A percentile compares a stretch with the other conserved stretches of the same genome.
Evolutionary conservation across 345 rosid species (phyloP).

Genomic region (Ceriops zippeliana): DNA sequence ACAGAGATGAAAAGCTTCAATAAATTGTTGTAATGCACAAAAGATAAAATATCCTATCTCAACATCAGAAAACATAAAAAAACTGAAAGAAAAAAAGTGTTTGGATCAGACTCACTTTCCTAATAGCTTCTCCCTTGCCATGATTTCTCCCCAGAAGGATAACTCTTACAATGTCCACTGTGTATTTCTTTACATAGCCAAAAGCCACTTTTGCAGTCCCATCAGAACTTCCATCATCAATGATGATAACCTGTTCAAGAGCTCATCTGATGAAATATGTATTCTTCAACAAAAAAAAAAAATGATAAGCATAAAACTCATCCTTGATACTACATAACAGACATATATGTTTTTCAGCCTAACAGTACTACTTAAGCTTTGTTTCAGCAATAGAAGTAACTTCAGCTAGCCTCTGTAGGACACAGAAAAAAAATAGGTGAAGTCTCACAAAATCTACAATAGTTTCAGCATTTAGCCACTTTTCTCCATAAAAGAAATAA

Average conservation of each 20-base stretch:
- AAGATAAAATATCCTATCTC: slow-evolving; percentile 9
- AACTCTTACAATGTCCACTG: slow-evolving; percentile 72
- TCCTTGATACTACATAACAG: not conserved
- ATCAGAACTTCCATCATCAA: slow-evolving; percentile 97
- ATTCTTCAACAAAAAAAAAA: not conserved
- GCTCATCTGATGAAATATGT: slow-evolving; percentile 9
- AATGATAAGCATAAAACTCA: not conserved
- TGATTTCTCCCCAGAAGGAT: slow-evolving; percentile 92
- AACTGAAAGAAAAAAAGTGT: slow-evolving; percentile 2
- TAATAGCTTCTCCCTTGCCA: slow-evolving; percentile 99
- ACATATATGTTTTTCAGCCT: not conserved
- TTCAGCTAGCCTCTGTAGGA: not conserved
- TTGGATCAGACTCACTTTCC: slow-evolving; percentile 73
- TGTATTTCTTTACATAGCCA: slow-evolving; percentile 63
- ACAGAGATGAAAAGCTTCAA: slow-evolving; percentile 55
- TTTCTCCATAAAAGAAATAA: no score
- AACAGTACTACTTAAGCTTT: not conserved
- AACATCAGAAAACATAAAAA: slow-evolving; percentile 3
- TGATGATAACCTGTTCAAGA: slow-evolving; percentile 61
- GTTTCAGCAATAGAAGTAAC: not conserved
- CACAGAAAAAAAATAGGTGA: not conserved
- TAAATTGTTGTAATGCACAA: slow-evolving; percentile 28
- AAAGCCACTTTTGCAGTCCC: slow-evolving; percentile 81
- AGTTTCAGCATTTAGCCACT: not conserved
- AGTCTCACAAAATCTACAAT: not conserved